Base-by-base conservation (phyloP, 768 basidiomycete genomes). In the Hortiboletus flavorubellus region DNA sequence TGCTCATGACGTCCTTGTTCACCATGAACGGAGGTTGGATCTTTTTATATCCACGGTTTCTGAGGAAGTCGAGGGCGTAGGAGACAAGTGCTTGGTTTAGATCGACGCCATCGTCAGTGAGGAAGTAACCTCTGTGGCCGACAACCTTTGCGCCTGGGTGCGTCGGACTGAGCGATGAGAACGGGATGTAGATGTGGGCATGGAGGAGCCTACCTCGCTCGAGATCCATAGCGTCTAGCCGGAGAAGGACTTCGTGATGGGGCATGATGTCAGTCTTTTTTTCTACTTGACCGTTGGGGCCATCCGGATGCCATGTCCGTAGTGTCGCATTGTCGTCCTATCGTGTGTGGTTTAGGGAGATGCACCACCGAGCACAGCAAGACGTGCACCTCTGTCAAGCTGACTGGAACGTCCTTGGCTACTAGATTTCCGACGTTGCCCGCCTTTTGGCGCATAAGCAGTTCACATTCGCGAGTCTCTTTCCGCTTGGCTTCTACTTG, bases 1-100 rank as follows among this genome's bases (percentile, higher is more conserved):
- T 96, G 54, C 83, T 85, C 97, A 99, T 99, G 64, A 90, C 81
- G 23, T 95, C 91, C 72, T 93, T 95, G 79, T 93, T 93, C 89
- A 99, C 98, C 79, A 99, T 87, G 78, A 97, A 99, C 0, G 97
- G 97, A 4, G 95, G 91, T 70, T 95, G 93, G 47, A 98, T 83
- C 75, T 96, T 98, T 76, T 86, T 96, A 82, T 91, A 98, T 1
- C 82, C 85, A 30, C 79, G 80, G 50, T 79, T 81, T 35, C 93
- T 81, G 50, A 99, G 78, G 72, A 95, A 99, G 68, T 98, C 91
- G 60, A 99, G 85, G 5, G 93, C 94, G 65, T 98, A 98, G 46
- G 86, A 82, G 72, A 98, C 90, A 46, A 99, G 78, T 0, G 97
- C 97, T 71, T 95, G 97, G 71, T 98, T 99, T 41, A 99, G 83